Base-by-base conservation (phyloP, 495 filamentous ascomycete species). In the Hyphodiscus hymeniophilus region DNA sequence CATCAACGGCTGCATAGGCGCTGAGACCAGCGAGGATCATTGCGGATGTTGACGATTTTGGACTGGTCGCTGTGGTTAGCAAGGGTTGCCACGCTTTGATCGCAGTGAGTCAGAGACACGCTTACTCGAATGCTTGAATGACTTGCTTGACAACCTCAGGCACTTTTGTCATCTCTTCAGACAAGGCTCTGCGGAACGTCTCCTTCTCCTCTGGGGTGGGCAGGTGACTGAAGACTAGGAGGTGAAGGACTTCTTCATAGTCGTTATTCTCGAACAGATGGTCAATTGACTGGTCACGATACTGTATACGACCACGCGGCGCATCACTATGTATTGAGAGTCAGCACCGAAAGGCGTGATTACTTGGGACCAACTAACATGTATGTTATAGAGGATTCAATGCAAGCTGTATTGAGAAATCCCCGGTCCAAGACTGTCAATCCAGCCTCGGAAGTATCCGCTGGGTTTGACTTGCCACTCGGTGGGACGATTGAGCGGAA, bases 351-450 rank as follows among this genome's bases (percentile, higher is more conserved):
- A 20, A 49, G 7, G 3, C 10, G 12, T 67, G 63, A 31, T 63
- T 15, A 52, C 64, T 34, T 71, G 75, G 15, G 67, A 63, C 26
- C 63, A n/a, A 52, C 65, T 38, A 71, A 76, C 67, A 73, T 75
- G 50, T 72, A 74, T 17, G 68, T 78, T 42, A 80, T 76, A 6
- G 58, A 60, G 4, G 69, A 67, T 45, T 72, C 60, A 13, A 68
- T 64, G 10, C 72, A 69, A 0, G 73, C 70, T 3, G 77, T 80
- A 56, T 79, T 79, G 26, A 70, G 64, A 50, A 74, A 66, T 1
- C 71, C 77, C 1, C 73, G 72, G 55, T 80, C 77, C 38, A 71
- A 68, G 1, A 80, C 55, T 2, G 71, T 62, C 3, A 79, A 60
- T 3, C 73, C 74, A 2, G n/a, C 41, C 22, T 26, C 24, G n/a